Conservation (phyloP, 1,284 basidiomycete species). For the Butyriboletus regius region DNA sequence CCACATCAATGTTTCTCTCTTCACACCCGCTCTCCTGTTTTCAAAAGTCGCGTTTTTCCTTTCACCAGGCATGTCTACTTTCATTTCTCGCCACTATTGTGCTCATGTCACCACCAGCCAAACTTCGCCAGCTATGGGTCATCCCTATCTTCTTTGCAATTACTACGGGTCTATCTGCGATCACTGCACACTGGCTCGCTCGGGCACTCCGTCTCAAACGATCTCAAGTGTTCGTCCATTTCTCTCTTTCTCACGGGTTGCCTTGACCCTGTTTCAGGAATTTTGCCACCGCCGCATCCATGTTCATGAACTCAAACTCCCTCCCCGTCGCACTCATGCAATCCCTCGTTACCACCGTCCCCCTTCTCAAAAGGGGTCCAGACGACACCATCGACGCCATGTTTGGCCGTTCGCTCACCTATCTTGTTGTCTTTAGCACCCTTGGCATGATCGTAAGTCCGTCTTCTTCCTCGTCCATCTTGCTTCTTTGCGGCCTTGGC, state of each 20-base stretch:
- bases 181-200: constrained; percentile 46
- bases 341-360: constrained; percentile 78
- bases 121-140: constrained; percentile 83
- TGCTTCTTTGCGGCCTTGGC: not conserved
- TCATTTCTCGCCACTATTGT: not conserved
- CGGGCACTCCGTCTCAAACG: constrained; percentile 48
- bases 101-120: constrained; percentile 39
- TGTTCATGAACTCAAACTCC: constrained; percentile 91
- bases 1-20: constrained; percentile 75
- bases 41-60: constrained; percentile 85
- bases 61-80: constrained; percentile 48
- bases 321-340: constrained; percentile 90
- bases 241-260: not conserved
- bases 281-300: constrained; percentile 77
- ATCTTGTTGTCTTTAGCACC: constrained; percentile 86
- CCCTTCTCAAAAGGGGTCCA: constrained; percentile 73
- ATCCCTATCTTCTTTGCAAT: constrained; percentile 78
- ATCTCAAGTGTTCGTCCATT: constrained; percentile 53
- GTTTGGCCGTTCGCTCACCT: constrained; percentile 86
- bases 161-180: constrained; percentile 61
- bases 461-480: not conserved
- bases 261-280: constrained; percentile 40
- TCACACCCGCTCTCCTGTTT: constrained; percentile 87
- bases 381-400: constrained; percentile 80
- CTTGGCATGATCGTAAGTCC: constrained; percentile 77